Conservation (phyloP, 2,329 filamentous ascomycete genomes). For the Penicillium italicum region DNA sequence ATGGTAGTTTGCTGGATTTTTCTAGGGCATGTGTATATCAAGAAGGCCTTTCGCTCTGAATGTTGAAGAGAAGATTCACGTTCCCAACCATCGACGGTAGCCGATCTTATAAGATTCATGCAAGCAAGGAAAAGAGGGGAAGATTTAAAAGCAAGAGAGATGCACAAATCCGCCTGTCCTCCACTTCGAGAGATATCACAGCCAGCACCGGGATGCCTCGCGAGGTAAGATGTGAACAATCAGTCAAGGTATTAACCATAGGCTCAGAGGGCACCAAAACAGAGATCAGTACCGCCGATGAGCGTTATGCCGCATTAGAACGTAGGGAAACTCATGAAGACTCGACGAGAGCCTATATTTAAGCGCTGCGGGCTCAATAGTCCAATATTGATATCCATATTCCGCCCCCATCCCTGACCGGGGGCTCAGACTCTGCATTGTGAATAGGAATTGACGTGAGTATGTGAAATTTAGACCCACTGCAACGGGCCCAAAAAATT, state of each 20-base stretch:
- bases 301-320: conserved; percentile 31
- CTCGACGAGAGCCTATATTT: conserved; percentile 36
- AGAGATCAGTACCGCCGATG: conserved; percentile 28
- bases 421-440: conserved; percentile 31
- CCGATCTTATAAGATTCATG: conserved; percentile 20
- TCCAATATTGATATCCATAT: conserved; percentile 25
- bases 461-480: conserved; percentile 21
- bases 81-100: conserved; percentile 4
- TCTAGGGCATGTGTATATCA: conserved; percentile 7
- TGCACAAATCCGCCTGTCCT: conserved; percentile 25
- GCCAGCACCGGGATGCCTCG: conserved; percentile 30
- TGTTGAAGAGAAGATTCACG: conserved; percentile 1
- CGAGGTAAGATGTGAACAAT: conserved; percentile 32
- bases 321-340: conserved; percentile 19
- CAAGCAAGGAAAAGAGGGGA: conserved; percentile 10
- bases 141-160: conserved; percentile 18
- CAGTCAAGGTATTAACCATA: conserved; percentile 30
- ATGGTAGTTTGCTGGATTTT: conserved; percentile 5
- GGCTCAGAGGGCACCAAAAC: conserved; percentile 30
- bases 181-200: conserved; percentile 26
- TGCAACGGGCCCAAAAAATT: not conserved
- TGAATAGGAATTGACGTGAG: conserved; percentile 13
- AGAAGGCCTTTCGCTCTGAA: not conserved
- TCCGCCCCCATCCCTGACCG: conserved; percentile 30
- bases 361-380: conserved; percentile 34